Base-by-base conservation (phyloP, 805 yeast genomes). In the Zygosaccharomyces lentus region DNA sequence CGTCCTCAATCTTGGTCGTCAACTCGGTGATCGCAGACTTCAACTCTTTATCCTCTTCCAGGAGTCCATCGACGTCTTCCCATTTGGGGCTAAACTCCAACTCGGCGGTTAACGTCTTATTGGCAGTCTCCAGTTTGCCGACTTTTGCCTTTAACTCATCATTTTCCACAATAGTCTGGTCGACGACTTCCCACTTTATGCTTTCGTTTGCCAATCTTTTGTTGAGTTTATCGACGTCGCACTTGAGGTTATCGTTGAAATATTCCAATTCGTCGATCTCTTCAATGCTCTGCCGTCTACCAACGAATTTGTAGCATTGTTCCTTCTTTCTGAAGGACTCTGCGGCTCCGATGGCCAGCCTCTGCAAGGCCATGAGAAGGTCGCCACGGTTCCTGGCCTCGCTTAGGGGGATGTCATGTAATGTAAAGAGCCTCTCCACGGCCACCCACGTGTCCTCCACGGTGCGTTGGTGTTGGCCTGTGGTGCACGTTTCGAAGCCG, bases 1-100 rank as follows among this genome's bases (percentile, higher is more conserved):
- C 9, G 9, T 13, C 16, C 10, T 26, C 13, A 10, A 27, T 27
- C 25, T 17, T 15, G 15, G 27, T 13, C 8, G 26, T 26, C 13
- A 38, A 13, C 13, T 27, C 34, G 21, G 21, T 4, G 12, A 38
- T 27, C 17, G 15, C 27, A 8, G 9, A 7, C 23, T 38, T 38
- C 24, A 38, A 23, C 31, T 27, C 25, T 27, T 27, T 38, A 27
- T 38, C 41, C 25, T 38, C 41, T 17, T 38, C 41, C 24, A 38
- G 12, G 7, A 38, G 25, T 27, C 41, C 41, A 7, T 38, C 41
- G 16, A 38, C 41, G 16, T 38, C 41, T 13, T 38, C 41, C 41
- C 41, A 38, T 27, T 38, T 38, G n/a, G 41, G 41, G 6, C 25
- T 26, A 3, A 16, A 23, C 16, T 38, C 34, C 25, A 38, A 38